Evolutionary conservation across 1,139 yeast species (phyloP).

Genomic region (Pichia sp.): DNA sequence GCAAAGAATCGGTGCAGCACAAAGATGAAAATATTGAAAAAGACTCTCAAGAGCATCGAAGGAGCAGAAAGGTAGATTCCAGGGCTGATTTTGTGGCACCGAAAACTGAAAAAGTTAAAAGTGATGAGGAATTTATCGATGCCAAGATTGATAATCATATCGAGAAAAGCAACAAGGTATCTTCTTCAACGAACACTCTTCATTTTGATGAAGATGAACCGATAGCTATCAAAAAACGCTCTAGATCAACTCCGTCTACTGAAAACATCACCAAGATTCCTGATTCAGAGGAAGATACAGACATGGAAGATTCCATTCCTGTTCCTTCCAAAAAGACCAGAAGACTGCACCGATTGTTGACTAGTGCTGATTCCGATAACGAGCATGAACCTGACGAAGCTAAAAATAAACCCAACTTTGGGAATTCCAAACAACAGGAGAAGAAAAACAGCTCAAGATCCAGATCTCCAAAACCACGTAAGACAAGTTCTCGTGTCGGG

Average conservation of each 20-base stretch:
- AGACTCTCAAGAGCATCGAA: neutral
- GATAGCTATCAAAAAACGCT: conserved; percentile 1
- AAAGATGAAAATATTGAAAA: too few species aligned
- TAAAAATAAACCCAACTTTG: neutral
- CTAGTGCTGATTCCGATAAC: conserved; percentile 13
- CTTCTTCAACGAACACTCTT: too few species aligned
- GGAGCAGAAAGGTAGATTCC: neutral
- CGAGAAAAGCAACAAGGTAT: too few species aligned
- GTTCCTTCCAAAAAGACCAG: conserved; percentile 28
- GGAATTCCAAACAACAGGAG: neutral
- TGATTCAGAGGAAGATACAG: conserved; percentile 30
- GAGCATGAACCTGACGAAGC: conserved; percentile 11
- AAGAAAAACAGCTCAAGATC: conserved; percentile 9
- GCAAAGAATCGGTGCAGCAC: neutral
- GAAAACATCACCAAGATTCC: neutral
- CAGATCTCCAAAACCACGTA: conserved; percentile 22
- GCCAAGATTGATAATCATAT: neutral
- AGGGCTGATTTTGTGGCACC: too few species aligned
- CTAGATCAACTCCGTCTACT: neutral
- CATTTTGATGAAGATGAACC: conserved; percentile 7
- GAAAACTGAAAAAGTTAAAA: neutral
- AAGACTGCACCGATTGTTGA: conserved; percentile 24
- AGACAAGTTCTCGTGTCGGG: conserved; percentile 38
- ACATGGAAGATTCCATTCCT: conserved; percentile 35
- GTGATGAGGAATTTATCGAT: neutral